A percentile compares a stretch with the other conserved stretches of the same genome.
These are phyloP conservation scores for Syzygium aromaticum DNA, from an alignment of 345 rosid genomes.

Conservation along the genomic window DNA sequence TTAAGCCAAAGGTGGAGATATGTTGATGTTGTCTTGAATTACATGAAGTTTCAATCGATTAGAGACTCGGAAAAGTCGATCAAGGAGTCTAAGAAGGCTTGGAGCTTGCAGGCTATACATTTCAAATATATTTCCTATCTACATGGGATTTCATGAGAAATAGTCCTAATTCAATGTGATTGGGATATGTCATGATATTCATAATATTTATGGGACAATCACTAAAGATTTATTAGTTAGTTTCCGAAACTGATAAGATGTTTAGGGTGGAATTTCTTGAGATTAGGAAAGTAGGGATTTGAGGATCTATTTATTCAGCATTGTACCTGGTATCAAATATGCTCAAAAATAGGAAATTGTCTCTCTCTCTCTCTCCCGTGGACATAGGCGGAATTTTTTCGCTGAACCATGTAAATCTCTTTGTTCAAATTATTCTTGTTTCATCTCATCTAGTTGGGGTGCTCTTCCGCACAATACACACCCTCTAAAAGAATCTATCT, in stretches of 20 bases:
- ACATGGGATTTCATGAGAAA: neutral
- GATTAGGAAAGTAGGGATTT: neutral
- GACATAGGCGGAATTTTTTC: neutral
- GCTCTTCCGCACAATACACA: too few relatives aligned
- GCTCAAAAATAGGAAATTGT: neutral
- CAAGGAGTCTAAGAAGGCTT: neutral
- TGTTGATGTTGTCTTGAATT: neutral
- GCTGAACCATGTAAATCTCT: too few relatives aligned
- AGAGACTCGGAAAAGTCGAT: neutral
- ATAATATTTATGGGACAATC: neutral
- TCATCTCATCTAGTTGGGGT: too few relatives aligned
- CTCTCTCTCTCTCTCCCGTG: neutral
- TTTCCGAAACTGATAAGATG: neutral
- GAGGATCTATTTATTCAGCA: neutral
- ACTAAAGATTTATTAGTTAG: neutral
- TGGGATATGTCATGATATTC: neutral
- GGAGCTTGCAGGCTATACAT: neutral
- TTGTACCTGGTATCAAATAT: neutral
- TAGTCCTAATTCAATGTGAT: neutral
- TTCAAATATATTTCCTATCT: neutral
- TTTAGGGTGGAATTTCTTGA: neutral
- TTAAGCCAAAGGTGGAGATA: neutral
- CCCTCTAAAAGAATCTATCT: too few relatives aligned
- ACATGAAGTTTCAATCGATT: neutral
- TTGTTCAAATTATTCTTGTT: too few relatives aligned